Evolutionary conservation across 768 basidiomycete species (phyloP).

Genomic region (Cyclocybe aegerita): DNA sequence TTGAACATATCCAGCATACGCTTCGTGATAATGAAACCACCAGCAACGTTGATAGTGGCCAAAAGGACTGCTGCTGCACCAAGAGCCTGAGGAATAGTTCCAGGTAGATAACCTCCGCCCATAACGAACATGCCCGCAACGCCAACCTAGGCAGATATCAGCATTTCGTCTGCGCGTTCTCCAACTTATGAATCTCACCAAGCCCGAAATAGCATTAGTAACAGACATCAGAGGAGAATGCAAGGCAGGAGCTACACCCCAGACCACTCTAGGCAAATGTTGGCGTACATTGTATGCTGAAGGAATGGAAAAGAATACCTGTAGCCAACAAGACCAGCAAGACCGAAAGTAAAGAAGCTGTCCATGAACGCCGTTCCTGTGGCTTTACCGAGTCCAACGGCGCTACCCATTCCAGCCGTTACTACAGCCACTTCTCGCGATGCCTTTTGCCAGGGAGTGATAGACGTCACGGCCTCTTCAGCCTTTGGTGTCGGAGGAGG

Average conservation of each 20-base stretch:
- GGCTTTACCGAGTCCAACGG: constrained; percentile 72
- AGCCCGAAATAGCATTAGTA: constrained; percentile 84
- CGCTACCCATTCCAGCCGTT: constrained; percentile 74
- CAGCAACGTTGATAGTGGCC: constrained; percentile 85
- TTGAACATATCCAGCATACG: constrained; percentile 95
- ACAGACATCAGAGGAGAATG: constrained; percentile 93
- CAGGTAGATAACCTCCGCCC: constrained; percentile 85
- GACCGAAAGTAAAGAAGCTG: constrained; percentile 85
- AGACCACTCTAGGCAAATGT: constrained; percentile 60
- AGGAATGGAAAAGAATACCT: constrained; percentile 21
- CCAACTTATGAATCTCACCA: constrained; percentile 25
- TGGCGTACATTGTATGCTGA: not conserved
- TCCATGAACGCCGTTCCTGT: constrained; percentile 86
- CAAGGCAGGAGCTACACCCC: constrained; percentile 85
- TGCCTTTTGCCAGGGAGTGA: constrained; percentile 87
- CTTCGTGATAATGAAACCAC: constrained; percentile 88
- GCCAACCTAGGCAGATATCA: constrained; percentile 48
- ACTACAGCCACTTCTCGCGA: constrained; percentile 71
- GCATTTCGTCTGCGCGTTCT: not conserved
- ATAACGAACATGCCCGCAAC: constrained; percentile 87
- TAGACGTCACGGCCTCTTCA: constrained; percentile 50
- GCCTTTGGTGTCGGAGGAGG: constrained; percentile 44
- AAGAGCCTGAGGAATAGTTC: constrained; percentile 75
- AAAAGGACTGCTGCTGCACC: constrained; percentile 85
- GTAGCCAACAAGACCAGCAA: constrained; percentile 85